phyloP scores from a whole-genome alignment of 2,329 filamentous ascomycete species.

The Gliomastix tumulicola region DNA sequence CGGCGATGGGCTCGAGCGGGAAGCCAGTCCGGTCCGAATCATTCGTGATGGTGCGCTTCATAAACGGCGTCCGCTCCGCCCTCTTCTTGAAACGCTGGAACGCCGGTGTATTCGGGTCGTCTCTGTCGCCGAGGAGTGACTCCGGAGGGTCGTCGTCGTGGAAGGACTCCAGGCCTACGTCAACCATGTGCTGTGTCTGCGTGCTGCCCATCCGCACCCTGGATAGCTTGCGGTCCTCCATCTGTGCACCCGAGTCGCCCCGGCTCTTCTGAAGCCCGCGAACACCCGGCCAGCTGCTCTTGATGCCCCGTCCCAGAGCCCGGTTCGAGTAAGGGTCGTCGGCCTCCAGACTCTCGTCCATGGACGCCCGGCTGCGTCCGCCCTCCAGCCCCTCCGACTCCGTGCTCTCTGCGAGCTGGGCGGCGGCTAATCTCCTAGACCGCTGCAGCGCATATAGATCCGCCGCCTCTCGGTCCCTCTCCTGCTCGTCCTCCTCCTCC shows the following conservation, averaged over 20 bases:
- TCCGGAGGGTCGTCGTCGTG: constrained; percentile 51
- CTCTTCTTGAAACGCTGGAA: constrained; percentile 52
- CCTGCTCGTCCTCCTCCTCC: constrained; percentile 87
- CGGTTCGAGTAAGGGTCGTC: constrained; percentile 35
- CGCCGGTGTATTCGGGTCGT: constrained; percentile 49
- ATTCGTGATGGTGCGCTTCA: constrained; percentile 31
- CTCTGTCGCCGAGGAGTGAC: constrained; percentile 45
- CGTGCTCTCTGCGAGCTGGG: constrained; percentile 75
- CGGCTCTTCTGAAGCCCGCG: constrained; percentile 27
- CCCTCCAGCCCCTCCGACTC: constrained; percentile 68
- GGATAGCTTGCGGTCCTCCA: constrained; percentile 25
- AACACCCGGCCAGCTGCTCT: constrained; percentile 58
- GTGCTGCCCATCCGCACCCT: constrained; percentile 16
- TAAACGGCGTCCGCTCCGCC: constrained; percentile 28
- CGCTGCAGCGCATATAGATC: constrained; percentile 88
- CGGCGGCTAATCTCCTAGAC: constrained; percentile 81
- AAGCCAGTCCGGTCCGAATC: constrained; percentile 37
- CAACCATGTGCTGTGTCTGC: constrained; percentile 67
- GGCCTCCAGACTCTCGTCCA: constrained; percentile 21
- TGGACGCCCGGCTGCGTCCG: constrained; percentile 29
- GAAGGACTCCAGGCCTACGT: constrained; percentile 73
- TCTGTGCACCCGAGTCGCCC: constrained; percentile 21
- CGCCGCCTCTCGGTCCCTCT: constrained; percentile 85
- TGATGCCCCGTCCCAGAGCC: constrained; percentile 44
- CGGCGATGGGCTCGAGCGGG: constrained; percentile 22